Evolutionary conservation across 2,329 filamentous ascomycete species (phyloP).

Genomic region (Penicillium concentricum): DNA sequence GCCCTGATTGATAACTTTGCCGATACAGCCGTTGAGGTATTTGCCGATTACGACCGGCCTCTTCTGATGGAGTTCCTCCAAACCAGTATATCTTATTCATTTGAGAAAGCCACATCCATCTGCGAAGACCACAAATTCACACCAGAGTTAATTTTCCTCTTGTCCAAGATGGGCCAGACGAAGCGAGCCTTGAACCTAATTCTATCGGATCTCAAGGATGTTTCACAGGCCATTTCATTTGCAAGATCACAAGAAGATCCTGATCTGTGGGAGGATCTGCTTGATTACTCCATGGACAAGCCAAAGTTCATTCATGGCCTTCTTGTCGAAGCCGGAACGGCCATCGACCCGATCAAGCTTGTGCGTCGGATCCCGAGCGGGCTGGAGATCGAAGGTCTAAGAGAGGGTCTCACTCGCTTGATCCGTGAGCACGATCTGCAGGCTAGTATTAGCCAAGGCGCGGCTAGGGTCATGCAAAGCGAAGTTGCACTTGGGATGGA

Average conservation of each 20-base stretch:
- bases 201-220: constrained; percentile 87
- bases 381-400: constrained; percentile 83
- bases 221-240: constrained; percentile 89
- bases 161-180: constrained; percentile 92
- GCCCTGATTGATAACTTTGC: constrained; percentile 81
- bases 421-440: constrained; percentile 96
- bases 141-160: constrained; percentile 89
- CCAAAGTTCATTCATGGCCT: constrained; percentile 89
- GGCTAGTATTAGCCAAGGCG: constrained; percentile 85
- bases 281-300: constrained; percentile 97
- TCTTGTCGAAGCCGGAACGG: constrained; percentile 88
- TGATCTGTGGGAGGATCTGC: constrained; percentile 90
- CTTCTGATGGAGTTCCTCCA: constrained; percentile 86
- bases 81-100: constrained; percentile 80
- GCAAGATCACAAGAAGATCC: constrained; percentile 90
- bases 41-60: constrained; percentile 76
- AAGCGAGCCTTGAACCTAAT: constrained; percentile 90
- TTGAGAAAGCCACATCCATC: constrained; percentile 68
- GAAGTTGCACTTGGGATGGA: constrained; percentile 86
- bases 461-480: constrained; percentile 79
- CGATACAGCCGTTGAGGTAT: constrained; percentile 81
- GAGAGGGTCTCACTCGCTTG: constrained; percentile 84
- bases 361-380: constrained; percentile 90
- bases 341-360: constrained; percentile 87
- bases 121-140: constrained; percentile 81